Conservation (phyloP, 208 protist genomes). For the Crithidia sp. region DNA sequence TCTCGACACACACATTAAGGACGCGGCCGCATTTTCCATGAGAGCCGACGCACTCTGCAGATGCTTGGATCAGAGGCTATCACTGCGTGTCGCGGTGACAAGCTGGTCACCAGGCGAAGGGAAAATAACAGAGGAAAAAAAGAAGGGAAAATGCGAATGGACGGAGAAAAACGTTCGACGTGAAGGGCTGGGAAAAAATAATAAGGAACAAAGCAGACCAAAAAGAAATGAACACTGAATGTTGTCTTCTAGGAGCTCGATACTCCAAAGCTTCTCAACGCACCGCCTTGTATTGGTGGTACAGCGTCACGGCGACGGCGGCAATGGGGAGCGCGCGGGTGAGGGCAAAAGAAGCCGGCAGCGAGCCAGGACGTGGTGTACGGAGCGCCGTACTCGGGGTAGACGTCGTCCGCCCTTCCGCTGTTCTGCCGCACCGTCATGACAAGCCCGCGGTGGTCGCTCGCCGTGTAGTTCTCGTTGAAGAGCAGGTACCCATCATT, state of each 20-base stretch:
- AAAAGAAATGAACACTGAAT: background rate
- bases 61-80: too few relatives aligned
- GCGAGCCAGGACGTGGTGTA: conserved; percentile 44
- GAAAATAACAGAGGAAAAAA: too few relatives aligned
- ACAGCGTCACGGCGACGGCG: conserved; percentile 25
- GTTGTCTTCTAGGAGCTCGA: background rate
- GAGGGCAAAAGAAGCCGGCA: conserved; percentile 42
- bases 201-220: too few relatives aligned
- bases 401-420: conserved; percentile 38
- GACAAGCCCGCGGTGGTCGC: conserved; percentile 75
- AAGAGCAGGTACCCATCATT: conserved; percentile 72
- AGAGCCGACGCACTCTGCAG: too few relatives aligned
- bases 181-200: too few relatives aligned
- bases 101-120: too few relatives aligned
- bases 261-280: background rate
- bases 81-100: too few relatives aligned
- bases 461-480: conserved; percentile 67
- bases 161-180: too few relatives aligned
- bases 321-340: conserved; percentile 33
- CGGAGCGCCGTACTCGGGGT: conserved; percentile 48
- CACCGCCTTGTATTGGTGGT: conserved; percentile 7
- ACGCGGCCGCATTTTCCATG: too few relatives aligned
- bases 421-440: conserved; percentile 58
- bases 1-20: too few relatives aligned
- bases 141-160: too few relatives aligned